phyloP scores from a whole-genome alignment of 140 eudicot species.

The Bidens hawaiensis region DNA sequence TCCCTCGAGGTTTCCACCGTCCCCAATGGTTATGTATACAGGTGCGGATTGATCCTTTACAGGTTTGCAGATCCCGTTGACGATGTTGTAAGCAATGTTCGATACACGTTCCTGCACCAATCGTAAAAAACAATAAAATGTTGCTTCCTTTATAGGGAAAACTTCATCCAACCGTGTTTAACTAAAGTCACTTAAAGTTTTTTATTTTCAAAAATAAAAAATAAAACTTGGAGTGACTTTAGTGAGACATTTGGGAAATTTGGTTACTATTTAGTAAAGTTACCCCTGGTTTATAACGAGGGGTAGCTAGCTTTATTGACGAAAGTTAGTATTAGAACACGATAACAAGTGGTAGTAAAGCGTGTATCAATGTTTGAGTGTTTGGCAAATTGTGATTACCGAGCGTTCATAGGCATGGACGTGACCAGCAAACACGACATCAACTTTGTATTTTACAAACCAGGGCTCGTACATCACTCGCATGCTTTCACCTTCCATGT shows the following conservation, averaged over 20 bases:
- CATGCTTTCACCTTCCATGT: conserved; percentile 86
- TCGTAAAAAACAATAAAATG: not conserved
- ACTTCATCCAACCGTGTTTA: too few relatives aligned
- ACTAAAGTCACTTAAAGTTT: too few relatives aligned
- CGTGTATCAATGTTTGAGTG: not conserved
- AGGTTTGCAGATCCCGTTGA: conserved; percentile 61
- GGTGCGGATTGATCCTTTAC: conserved; percentile 59
- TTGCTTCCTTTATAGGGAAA: not conserved
- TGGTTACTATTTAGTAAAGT: too few relatives aligned
- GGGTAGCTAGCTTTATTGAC: too few relatives aligned
- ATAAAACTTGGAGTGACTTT: too few relatives aligned
- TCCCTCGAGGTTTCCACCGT: conserved; percentile 78
- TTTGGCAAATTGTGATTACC: conserved; percentile 18
- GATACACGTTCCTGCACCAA: conserved; percentile 62
- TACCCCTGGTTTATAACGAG: too few relatives aligned
- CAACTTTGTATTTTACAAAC: conserved; percentile 76
- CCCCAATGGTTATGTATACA: conserved; percentile 73
- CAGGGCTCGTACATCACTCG: conserved; percentile 70
- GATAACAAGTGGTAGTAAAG: not conserved
- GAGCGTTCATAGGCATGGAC: conserved; percentile 81
- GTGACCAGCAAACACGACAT: conserved; percentile 73
- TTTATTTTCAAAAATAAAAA: too few relatives aligned
- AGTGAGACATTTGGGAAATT: too few relatives aligned
- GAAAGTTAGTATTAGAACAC: too few relatives aligned
- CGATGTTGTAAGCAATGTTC: conserved; percentile 60